phyloP scores from a whole-genome alignment of 2,329 filamentous ascomycete genomes.

The Diaporthe amygdali region DNA sequence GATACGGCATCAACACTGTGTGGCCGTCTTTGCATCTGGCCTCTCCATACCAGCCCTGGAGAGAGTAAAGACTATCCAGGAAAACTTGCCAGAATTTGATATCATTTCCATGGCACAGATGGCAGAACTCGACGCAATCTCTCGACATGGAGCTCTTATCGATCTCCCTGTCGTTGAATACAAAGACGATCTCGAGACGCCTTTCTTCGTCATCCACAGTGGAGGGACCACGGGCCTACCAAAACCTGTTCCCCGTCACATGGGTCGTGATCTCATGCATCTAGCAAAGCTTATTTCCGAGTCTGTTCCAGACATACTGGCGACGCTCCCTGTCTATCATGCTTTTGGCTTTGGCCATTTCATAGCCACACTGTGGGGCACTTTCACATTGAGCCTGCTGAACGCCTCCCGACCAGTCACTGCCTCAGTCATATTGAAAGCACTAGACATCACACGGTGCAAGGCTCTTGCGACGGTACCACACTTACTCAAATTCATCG shows the following conservation, averaged over 20 bases:
- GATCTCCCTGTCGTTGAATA: not conserved
- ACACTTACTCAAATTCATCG: slow-evolving; percentile 2
- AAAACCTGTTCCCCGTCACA: not conserved
- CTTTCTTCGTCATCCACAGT: not conserved
- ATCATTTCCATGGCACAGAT: not conserved
- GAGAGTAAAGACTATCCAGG: not conserved
- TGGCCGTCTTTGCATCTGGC: not conserved
- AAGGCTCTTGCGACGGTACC: slow-evolving; percentile 3
- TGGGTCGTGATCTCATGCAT: not conserved
- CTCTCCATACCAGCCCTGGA: not conserved
- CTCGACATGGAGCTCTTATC: not conserved
- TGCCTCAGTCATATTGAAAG: not conserved
- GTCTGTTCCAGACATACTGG: not conserved
- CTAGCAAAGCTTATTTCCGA: not conserved
- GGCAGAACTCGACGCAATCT: not conserved
- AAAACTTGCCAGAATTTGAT: not conserved
- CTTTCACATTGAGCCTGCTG: not conserved
- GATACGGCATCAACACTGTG: not conserved
- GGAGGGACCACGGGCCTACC: slow-evolving; percentile 18
- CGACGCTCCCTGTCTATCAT: slow-evolving; percentile 2
- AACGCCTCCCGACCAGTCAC: slow-evolving; percentile 11
- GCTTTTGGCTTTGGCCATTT: not conserved
- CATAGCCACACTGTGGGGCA: not conserved
- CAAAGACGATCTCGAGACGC: not conserved
- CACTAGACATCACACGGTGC: not conserved